These are phyloP conservation scores for Pisolithus tinctorius DNA, from an alignment of 768 basidiomycete species.

Conservation along the genomic window DNA sequence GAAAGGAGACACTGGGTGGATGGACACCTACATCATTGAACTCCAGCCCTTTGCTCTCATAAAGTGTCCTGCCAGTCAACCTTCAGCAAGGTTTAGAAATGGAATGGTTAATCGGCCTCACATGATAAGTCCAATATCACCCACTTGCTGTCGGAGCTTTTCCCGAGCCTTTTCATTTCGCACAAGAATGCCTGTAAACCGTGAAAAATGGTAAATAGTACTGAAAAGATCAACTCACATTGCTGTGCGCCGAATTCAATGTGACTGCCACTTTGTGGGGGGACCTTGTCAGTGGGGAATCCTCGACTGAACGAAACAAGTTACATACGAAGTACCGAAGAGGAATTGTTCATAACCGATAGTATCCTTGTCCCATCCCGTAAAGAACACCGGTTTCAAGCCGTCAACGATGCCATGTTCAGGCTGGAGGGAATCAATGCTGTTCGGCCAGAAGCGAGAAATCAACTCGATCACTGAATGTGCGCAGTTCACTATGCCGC, in stretches of 20 bases:
- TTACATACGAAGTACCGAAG: slow-evolving; percentile 39
- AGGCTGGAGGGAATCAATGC: slow-evolving; percentile 51
- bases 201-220: neutral
- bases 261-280: slow-evolving; percentile 31
- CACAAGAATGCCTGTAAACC: slow-evolving; percentile 54
- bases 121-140: slow-evolving; percentile 55
- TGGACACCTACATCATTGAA: no score
- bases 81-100: neutral
- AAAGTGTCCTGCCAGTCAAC: slow-evolving; percentile 18
- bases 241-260: slow-evolving; percentile 61
- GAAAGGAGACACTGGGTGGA: no score
- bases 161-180: slow-evolving; percentile 50
- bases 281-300: slow-evolving; percentile 8
- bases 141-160: slow-evolving; percentile 44
- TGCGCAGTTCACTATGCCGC: slow-evolving; percentile 69
- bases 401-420: slow-evolving; percentile 54
- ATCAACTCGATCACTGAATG: slow-evolving; percentile 59
- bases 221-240: slow-evolving; percentile 32
- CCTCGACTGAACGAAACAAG: neutral
- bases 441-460: slow-evolving; percentile 51
- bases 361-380: slow-evolving; percentile 37
- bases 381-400: slow-evolving; percentile 52
- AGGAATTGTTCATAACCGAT: slow-evolving; percentile 50
- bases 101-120: slow-evolving; percentile 19
- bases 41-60: slow-evolving; percentile 24